Percentiles rank a stretch among this genome's conserved stretches.
Evolutionary conservation across 1,284 basidiomycete species (phyloP).

Genomic region (Tremellales sp.): DNA sequence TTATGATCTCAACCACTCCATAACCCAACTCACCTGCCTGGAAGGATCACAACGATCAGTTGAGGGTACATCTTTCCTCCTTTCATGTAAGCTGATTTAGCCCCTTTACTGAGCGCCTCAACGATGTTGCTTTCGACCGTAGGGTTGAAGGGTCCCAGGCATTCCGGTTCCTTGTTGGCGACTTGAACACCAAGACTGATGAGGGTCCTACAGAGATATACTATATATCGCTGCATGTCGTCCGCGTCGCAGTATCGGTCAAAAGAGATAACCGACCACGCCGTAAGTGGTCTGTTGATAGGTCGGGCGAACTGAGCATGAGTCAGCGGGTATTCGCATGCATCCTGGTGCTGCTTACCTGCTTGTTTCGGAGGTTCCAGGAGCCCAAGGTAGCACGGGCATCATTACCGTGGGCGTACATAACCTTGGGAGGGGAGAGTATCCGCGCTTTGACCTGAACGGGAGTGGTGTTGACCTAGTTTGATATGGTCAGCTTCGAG

Average conservation of each 20-base stretch:
- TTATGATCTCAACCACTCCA: not conserved
- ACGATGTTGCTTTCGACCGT: constrained; percentile 9
- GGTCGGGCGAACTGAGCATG: constrained; percentile 32
- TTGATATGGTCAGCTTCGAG: not conserved
- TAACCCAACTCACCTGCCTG: constrained; percentile 27
- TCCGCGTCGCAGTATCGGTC: constrained; percentile 26
- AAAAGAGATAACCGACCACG: constrained; percentile 45
- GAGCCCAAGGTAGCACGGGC: constrained; percentile 19
- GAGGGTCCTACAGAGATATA: constrained; percentile 21
- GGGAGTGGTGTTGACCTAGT: constrained; percentile 38
- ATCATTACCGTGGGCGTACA: constrained; percentile 25
- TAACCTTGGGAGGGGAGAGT: constrained; percentile 38
- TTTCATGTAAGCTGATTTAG: constrained; percentile 37
- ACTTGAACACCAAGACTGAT: constrained; percentile 30
- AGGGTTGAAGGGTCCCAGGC: constrained; percentile 33
- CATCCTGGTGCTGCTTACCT: constrained; percentile 20
- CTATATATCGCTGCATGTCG: constrained; percentile 33
- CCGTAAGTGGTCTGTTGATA: constrained; percentile 32
- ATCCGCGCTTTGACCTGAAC: constrained; percentile 44
- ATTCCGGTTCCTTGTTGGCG: constrained; percentile 25
- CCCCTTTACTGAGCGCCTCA: constrained; percentile 22
- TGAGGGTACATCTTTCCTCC: constrained; percentile 37
- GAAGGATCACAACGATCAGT: constrained; percentile 45
- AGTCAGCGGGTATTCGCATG: not conserved
- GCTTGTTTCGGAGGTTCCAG: constrained; percentile 33